These are phyloP conservation scores for Emergomyces orientalis DNA, from an alignment of 2,329 filamentous ascomycete genomes.

Conservation along the genomic window DNA sequence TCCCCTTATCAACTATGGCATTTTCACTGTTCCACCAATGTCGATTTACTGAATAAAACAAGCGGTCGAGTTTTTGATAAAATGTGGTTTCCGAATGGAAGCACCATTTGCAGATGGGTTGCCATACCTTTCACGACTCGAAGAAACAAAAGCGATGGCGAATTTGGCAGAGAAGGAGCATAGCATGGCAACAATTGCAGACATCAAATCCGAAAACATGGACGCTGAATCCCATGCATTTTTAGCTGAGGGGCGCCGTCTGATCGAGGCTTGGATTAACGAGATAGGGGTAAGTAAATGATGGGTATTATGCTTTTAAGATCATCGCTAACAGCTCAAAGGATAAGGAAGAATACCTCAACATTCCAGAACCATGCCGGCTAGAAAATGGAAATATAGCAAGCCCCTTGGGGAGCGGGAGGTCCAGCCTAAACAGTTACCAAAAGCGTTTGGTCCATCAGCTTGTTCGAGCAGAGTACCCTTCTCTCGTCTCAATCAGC, in stretches of 20 bases:
- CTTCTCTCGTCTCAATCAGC: slow-evolving; percentile 31
- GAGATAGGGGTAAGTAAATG: slow-evolving; percentile 16
- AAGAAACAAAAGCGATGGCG: slow-evolving; percentile 43
- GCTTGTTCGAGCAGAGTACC: slow-evolving; percentile 53
- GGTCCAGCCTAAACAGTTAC: slow-evolving; percentile 42
- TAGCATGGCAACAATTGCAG: slow-evolving; percentile 23
- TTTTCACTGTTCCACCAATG: neutral
- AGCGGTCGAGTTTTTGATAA: slow-evolving; percentile 53
- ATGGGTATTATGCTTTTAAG: neutral
- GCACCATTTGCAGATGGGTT: slow-evolving; percentile 49
- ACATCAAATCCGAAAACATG: slow-evolving; percentile 44
- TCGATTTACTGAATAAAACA: slow-evolving; percentile 12
- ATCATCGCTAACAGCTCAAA: slow-evolving; percentile 6
- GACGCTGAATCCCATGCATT: slow-evolving; percentile 47
- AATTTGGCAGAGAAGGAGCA: slow-evolving; percentile 37
- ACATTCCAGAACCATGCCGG: slow-evolving; percentile 32
- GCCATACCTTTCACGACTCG: slow-evolving; percentile 52
- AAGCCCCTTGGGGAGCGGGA: slow-evolving; percentile 12
- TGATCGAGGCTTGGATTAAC: slow-evolving; percentile 41
- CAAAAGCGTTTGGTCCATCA: slow-evolving; percentile 59
- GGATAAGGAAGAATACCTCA: slow-evolving; percentile 33
- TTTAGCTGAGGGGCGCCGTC: slow-evolving; percentile 37
- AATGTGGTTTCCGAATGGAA: slow-evolving; percentile 50
- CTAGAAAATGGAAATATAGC: neutral
- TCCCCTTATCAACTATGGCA: neutral